Percentiles rank a stretch among this genome's conserved stretches.
Conservation (phyloP, 192 early-diverging fungal genomes). For the Mycoemilia scoparia region DNA sequence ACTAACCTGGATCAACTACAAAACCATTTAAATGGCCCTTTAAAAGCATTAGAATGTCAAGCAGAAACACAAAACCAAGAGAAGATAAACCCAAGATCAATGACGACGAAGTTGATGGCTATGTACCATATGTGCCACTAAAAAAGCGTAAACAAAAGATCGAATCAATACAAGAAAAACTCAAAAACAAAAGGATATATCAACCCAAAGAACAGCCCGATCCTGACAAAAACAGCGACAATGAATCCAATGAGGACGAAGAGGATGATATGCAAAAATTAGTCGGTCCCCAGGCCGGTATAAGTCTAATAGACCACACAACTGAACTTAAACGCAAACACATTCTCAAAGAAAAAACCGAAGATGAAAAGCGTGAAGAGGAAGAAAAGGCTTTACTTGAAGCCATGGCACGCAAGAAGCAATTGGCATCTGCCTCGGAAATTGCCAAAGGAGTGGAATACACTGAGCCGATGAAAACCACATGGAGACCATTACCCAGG, state of each 20-base stretch:
- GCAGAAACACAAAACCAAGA: no score
- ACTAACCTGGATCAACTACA: no score
- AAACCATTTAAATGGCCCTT: no score
- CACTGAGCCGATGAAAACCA: slow-evolving; percentile 65
- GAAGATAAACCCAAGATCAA: no score
- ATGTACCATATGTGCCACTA: no score
- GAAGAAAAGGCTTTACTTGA: slow-evolving; percentile 66
- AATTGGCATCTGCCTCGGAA: slow-evolving; percentile 69
- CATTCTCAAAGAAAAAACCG: slow-evolving; percentile 44
- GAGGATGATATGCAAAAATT: slow-evolving; percentile 7
- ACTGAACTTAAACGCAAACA: slow-evolving; percentile 52
- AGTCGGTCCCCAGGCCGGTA: slow-evolving; percentile 41
- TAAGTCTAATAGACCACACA: slow-evolving; percentile 72
- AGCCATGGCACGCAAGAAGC: slow-evolving; percentile 60
- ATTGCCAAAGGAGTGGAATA: slow-evolving; percentile 75
- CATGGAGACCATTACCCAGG: slow-evolving; percentile 64
- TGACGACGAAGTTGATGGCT: no score
- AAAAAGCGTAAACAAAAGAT: no score
- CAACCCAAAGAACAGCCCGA: no score
- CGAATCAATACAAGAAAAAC: no score
- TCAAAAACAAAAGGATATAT: no score
- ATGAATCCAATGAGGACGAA: slow-evolving; percentile 24
- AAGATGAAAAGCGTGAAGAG: slow-evolving; percentile 63
- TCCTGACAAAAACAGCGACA: no score
- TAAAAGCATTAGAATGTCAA: no score